Base-by-base conservation (phyloP, 768 basidiomycete genomes). In the Russula sp. region DNA sequence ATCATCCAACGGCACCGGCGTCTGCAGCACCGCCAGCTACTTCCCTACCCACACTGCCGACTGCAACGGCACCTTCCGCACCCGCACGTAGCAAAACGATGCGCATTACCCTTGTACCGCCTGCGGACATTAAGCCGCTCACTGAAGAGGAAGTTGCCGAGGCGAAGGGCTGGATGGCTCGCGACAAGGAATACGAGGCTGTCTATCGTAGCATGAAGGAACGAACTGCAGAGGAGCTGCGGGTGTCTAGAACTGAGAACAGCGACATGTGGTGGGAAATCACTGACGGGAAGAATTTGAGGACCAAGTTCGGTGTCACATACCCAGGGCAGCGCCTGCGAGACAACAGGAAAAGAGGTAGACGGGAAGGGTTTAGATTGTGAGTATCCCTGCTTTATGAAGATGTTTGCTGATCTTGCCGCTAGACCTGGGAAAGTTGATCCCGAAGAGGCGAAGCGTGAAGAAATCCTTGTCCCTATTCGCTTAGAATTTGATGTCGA, bases 401-500 rank as follows among this genome's bases (percentile, higher is more conserved):
- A 42, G 28, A 59, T 26, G 24, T 36, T 44, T 42, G 14, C 38
- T 46, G 20, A 51, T 26, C 40, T 40, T 65, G 46, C 57, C 63
- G 65, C 34, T 59, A 89, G 88, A 65, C 90, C 91, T 14, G 78
- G 85, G 61, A 84, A 80, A 68, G 70, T 90, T 26, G 75, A 79
- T 9, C 70, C 77, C 7, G 81, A 84, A 58, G 81, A 87, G 38
- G 83, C 83, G 6, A 81, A 85, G 68, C 78, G 81, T 30, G 81
- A 83, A 14, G 97, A 99, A 72, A 81, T 86, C 69, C 87, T 99
- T 30, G 88, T 98, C 5, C 97, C 97, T 3, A 89, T 99, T 46
- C 85, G 97, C n/a, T 79, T 99, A 57, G 97, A 99, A 74, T 87
- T 98, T 70, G 97, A 99, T 70, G 88, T 95, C 54, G 97, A 98